Base-by-base conservation (phyloP, 441 rosid species). In the Populus hybrid region DNA sequence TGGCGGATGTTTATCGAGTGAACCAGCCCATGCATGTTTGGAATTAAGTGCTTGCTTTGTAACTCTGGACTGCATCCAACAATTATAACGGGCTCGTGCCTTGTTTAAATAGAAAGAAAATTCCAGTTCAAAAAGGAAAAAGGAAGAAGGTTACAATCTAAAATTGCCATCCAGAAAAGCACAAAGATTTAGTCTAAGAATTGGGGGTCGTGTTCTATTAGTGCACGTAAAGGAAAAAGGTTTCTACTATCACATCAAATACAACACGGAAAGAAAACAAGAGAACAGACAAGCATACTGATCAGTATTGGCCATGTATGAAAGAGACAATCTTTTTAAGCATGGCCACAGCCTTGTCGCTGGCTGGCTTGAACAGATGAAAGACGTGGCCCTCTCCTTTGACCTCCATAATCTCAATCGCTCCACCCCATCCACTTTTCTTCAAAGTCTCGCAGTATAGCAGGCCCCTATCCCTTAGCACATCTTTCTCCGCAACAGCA, bases 371-470 rank as follows among this genome's bases (percentile, higher is more conserved):
- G 54, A 73, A 77, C 63, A 85, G 5, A 75, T 85, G 83, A 20
- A 85, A 87, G 59, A 86, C 84, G 75, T 83, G 90, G 1, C 32
- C 76, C 76, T 82, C 87, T 4, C 69, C 88, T 54, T 72, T 59
- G 4, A 59, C 59, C 78, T 85, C 87, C 69, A 35, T 69, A 0
- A 81, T 67, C 65, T 81, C 83, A 24, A 69, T 81, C 6, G 8
- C 40, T 18, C 89, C 90, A 8, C 12, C 10, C 85, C 87, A 83
- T 35, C 75, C 82, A 70, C 85, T 73, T 32, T 42, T 75, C 11
- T 24, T 50, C 82, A 87, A 57, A 2, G 66, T 65, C 35, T 85
- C 85, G 11, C 73, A 76, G 63, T 85, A 85, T 32, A 6, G 34
- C 78, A 77, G 32, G 4, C 88, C 88, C 20, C 90, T 76, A 20